These are phyloP conservation scores for Argentina anserina DNA, from an alignment of 306 rosid species.

Conservation along the genomic window DNA sequence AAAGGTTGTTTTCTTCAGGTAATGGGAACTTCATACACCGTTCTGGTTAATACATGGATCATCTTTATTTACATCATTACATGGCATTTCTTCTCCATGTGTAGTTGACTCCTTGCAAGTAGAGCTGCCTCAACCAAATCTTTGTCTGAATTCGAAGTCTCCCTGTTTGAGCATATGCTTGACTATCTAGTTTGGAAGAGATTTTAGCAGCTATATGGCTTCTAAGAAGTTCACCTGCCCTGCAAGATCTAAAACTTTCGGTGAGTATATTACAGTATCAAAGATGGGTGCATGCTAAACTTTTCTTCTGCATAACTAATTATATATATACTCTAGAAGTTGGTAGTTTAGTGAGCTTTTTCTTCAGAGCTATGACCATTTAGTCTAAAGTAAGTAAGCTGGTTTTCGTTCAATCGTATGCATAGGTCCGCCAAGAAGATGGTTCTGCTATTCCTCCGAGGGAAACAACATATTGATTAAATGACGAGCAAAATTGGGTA, in stretches of 20 bases:
- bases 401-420: background rate
- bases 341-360: background rate
- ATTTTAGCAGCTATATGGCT: constrained; percentile 44
- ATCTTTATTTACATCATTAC: background rate
- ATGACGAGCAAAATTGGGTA: constrained; percentile 18
- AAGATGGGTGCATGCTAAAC: background rate
- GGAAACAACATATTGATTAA: constrained; percentile 20
- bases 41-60: background rate
- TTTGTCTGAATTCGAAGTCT: constrained; percentile 29
- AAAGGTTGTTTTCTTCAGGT: background rate
- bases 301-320: background rate
- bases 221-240: constrained; percentile 51
- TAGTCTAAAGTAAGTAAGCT: no score
- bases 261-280: background rate
- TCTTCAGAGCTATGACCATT: background rate
- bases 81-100: constrained; percentile 35
- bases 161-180: constrained; percentile 49
- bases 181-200: constrained; percentile 39
- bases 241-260: constrained; percentile 34
- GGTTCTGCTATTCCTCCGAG: background rate
- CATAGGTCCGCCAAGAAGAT: background rate
- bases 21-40: no score
- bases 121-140: constrained; percentile 35
- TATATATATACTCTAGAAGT: no score
- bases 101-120: constrained; percentile 33